Evolutionary conservation across 331 rosid genomes (phyloP), one percentile per base, ranked within the genome.

Genomic region (Quercus phellos): DNA sequence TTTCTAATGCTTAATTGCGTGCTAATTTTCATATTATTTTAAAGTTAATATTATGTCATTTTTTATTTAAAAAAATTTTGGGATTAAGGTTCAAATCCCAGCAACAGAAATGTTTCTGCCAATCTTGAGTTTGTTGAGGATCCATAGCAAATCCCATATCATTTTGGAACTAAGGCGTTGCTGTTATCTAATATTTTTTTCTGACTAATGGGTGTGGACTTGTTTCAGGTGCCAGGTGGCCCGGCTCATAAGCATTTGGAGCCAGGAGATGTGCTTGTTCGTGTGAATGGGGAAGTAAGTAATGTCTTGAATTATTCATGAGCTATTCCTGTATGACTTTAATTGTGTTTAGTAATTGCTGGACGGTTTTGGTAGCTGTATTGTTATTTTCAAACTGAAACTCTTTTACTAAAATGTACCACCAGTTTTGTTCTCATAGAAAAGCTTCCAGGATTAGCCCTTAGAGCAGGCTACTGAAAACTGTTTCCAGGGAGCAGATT

Each of bases 191-290:
- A 46, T 13, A 10, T 46, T 77, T 81, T 77, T 81, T 50, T 60
- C 18, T n/a, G 70, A 72, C 75, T 59, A 70, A 3, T 75, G 78
- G 77, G 72, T 35, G 70, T 83, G 77, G 75, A 70, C 77, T 74
- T 84, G 82, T 86, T 83, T 85, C 79, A 94, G 97, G 99, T 94
- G 72, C 97, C 99, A 61, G 99, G 97, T 46, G 95, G 99, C 69
- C 99, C 97, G 24, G 99, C 88, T 51, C 80, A 88, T 27, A 89
- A 90, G 82, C 81, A 82, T 86, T 86, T 94, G 90, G 97, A 92
- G 84, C 97, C 99, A 1, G 99, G 99, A 53, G 99, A 94, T 79
- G 92, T 94, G 70, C 97, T 94, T 86, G 93, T 94, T 81, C 91
- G 93, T 73, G 86, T 90, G 74, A 94, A 94, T 86, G 95, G 99